These are phyloP conservation scores for Scytalidium lignicola DNA, from an alignment of 2,329 filamentous ascomycete genomes.

Conservation along the genomic window DNA sequence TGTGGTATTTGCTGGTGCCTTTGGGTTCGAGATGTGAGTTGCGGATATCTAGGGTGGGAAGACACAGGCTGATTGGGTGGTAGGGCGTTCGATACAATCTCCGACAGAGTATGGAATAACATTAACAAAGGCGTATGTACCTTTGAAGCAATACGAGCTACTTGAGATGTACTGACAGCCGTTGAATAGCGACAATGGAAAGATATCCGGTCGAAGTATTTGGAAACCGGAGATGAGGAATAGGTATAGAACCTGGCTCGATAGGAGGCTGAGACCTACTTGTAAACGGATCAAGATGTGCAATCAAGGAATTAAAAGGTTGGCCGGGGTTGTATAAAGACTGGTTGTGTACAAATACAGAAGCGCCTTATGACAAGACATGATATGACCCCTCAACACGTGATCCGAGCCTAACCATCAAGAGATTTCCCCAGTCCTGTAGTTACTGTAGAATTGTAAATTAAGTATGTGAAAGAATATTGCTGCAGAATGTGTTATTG, in stretches of 20 bases:
- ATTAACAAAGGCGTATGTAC: slow-evolving; percentile 84
- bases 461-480: too few relatives aligned
- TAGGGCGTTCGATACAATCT: slow-evolving; percentile 76
- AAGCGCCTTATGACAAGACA: not conserved
- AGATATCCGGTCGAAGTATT: slow-evolving; percentile 90
- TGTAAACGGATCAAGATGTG: slow-evolving; percentile 3
- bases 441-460: too few relatives aligned
- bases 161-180: slow-evolving; percentile 25
- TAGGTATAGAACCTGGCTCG: slow-evolving; percentile 4
- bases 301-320: slow-evolving; percentile 3
- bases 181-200: slow-evolving; percentile 92
- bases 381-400: not conserved
- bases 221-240: slow-evolving; percentile 56
- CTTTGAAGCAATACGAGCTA: not conserved
- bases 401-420: too few relatives aligned
- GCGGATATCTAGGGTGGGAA: not conserved
- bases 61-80: slow-evolving; percentile 11
- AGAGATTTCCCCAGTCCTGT: too few relatives aligned
- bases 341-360: slow-evolving; percentile 13
- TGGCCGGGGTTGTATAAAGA: slow-evolving; percentile 23
- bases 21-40: slow-evolving; percentile 88
- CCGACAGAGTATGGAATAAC: slow-evolving; percentile 85
- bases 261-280: not conserved
- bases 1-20: slow-evolving; percentile 80
- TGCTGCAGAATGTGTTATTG: too few relatives aligned